phyloP scores from a whole-genome alignment of 2,329 filamentous ascomycete species.

The Colletotrichum ledebouriae region DNA sequence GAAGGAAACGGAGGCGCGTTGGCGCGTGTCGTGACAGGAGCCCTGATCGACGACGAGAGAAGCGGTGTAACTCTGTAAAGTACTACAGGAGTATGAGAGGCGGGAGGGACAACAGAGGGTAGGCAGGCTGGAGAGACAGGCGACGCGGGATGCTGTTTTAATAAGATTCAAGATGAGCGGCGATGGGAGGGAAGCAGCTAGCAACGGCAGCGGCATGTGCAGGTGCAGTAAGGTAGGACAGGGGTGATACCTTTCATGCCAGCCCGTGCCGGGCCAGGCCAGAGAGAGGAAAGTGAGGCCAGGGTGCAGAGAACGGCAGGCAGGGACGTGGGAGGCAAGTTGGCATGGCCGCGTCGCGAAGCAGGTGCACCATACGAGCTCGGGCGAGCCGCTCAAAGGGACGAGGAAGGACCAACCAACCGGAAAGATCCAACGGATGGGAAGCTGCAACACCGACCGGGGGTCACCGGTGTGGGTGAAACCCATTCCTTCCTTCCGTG shows the following conservation, averaged over 20 bases:
- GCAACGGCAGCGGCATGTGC: slow-evolving; percentile 15
- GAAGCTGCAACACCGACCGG: slow-evolving; percentile 27
- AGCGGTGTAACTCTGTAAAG: slow-evolving; percentile 30
- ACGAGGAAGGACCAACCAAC: slow-evolving; percentile 28
- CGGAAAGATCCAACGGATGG: slow-evolving; percentile 36
- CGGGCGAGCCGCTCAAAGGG: slow-evolving; percentile 7
- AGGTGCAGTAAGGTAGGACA: slow-evolving; percentile 2
- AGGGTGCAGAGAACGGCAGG: slow-evolving; percentile 13
- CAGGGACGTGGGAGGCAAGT: slow-evolving; percentile 11
- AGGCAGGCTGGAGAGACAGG: background rate
- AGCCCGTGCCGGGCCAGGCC: slow-evolving; percentile 21
- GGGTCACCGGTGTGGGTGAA: slow-evolving; percentile 4
- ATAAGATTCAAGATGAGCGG: slow-evolving; percentile 33
- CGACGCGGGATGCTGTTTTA: slow-evolving; percentile 33
- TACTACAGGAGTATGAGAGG: slow-evolving; percentile 34
- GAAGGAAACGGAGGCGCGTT: slow-evolving; percentile 18
- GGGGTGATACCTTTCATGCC: background rate
- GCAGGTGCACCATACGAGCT: slow-evolving; percentile 8
- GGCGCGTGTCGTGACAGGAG: slow-evolving; percentile 37
- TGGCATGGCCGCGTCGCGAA: background rate
- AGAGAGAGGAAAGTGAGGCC: slow-evolving; percentile 10
- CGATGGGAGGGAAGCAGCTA: slow-evolving; percentile 5
- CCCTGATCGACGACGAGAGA: slow-evolving; percentile 32
- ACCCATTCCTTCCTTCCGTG: slow-evolving; percentile 30
- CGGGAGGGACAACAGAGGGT: slow-evolving; percentile 17